Conservation (phyloP, 2,329 filamentous ascomycete genomes). For the Aphanoascus verrucosus region DNA sequence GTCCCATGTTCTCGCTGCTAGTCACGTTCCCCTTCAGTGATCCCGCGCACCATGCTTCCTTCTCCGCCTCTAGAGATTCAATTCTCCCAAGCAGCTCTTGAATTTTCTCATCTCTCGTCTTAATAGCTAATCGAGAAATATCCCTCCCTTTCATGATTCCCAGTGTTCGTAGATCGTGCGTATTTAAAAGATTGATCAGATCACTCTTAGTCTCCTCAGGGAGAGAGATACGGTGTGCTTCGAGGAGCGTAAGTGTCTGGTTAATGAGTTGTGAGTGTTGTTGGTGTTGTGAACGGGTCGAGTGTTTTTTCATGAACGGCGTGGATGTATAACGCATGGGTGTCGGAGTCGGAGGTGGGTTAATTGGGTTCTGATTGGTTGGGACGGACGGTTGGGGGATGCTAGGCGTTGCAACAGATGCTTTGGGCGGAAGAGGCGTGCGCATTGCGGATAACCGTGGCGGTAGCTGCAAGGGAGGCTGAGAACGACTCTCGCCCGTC, state of each 20-base stretch:
- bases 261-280: constrained; percentile 19
- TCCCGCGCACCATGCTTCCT: constrained; percentile 40
- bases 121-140: constrained; percentile 50
- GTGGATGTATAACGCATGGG: constrained; percentile 20
- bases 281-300: constrained; percentile 14
- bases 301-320: constrained; percentile 14
- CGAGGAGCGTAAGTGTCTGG: constrained; percentile 27
- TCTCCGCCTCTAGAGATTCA: constrained; percentile 45
- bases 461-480: neutral
- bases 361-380: neutral
- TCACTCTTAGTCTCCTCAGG: constrained; percentile 27
- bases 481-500: neutral
- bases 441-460: neutral
- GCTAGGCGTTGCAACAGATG: neutral
- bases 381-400: neutral
- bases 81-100: constrained; percentile 57
- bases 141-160: constrained; percentile 58
- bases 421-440: neutral
- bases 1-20: neutral
- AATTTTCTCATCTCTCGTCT: constrained; percentile 54
- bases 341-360: constrained; percentile 5
- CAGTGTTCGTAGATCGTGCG: constrained; percentile 47
- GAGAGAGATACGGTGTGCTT: constrained; percentile 27
- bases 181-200: constrained; percentile 39
- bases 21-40: neutral